Conservation (phyloP, 495 filamentous ascomycete species). For the Aspergillus coremiiformis region DNA sequence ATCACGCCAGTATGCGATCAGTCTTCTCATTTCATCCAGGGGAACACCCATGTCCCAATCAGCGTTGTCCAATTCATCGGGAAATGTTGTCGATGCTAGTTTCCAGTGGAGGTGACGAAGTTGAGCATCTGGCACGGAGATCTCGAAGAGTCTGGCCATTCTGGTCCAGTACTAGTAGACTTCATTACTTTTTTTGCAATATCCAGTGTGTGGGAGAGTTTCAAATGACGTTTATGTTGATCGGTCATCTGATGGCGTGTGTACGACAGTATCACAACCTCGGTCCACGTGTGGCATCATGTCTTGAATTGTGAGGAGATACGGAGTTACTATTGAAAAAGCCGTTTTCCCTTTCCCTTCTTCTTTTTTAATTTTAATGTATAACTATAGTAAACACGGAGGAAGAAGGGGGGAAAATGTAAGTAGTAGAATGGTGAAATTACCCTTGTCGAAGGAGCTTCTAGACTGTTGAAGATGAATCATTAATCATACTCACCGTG, state of each 20-base stretch:
- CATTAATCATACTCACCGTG: not conserved
- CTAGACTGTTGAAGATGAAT: not conserved
- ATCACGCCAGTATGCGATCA: slow-evolving; percentile 38
- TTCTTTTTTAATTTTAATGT: not conserved
- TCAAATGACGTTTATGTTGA: not conserved
- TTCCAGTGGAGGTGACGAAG: slow-evolving; percentile 35
- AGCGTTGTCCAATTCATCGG: slow-evolving; percentile 38
- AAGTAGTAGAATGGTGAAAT: no score
- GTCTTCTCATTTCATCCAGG: slow-evolving; percentile 38
- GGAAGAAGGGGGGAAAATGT: no score
- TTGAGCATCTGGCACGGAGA: slow-evolving; percentile 34
- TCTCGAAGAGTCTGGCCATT: slow-evolving; percentile 30
- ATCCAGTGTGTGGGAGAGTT: not conserved
- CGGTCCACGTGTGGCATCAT: slow-evolving; percentile 5
- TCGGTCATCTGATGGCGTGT: not conserved
- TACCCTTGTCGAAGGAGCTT: not conserved
- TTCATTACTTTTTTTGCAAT: not conserved
- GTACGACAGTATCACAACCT: not conserved
- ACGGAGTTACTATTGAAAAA: not conserved
- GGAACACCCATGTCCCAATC: slow-evolving; percentile 46
- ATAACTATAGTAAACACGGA: no score
- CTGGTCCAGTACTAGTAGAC: no score
- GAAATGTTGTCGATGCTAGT: slow-evolving; percentile 36
- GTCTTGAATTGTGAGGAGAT: not conserved
- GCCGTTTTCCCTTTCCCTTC: no score